These are phyloP conservation scores for Onygenales sp. DNA, from an alignment of 2,329 filamentous ascomycete genomes.

Conservation along the genomic window DNA sequence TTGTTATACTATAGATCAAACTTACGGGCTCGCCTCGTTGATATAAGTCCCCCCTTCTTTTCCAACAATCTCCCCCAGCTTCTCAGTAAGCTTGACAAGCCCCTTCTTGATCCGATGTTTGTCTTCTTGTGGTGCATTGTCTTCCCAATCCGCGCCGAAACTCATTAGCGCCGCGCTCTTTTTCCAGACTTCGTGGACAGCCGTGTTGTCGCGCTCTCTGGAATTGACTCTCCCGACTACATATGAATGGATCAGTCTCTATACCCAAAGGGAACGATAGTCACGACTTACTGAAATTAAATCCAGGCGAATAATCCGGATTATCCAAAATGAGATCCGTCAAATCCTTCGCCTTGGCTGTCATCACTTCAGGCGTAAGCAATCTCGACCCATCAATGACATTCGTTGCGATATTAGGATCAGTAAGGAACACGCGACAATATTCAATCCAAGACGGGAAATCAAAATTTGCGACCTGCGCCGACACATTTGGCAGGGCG, in stretches of 20 bases:
- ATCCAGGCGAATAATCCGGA: constrained; percentile 14
- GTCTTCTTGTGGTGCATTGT: constrained; percentile 16
- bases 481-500: constrained; percentile 13
- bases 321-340: constrained; percentile 18
- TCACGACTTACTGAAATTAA: constrained; percentile 20
- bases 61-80: constrained; percentile 18
- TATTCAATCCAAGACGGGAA: constrained; percentile 22
- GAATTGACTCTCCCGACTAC: constrained; percentile 21
- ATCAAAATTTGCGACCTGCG: constrained; percentile 11
- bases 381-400: constrained; percentile 22
- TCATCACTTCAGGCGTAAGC: constrained; percentile 16
- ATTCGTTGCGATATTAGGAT: constrained; percentile 24
- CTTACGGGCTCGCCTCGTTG: constrained; percentile 16
- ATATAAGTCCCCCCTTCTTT: constrained; percentile 18
- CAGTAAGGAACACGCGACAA: constrained; percentile 16
- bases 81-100: constrained; percentile 18
- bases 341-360: constrained; percentile 16
- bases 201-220: constrained; percentile 18
- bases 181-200: constrained; percentile 20
- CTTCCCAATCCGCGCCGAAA: constrained; percentile 19
- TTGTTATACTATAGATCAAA: neutral
- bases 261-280: no score
- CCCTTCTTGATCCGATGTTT: constrained; percentile 15
- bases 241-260: neutral
- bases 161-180: constrained; percentile 18